These are phyloP conservation scores for Micractinium sp. DNA, from an alignment of 139 green algal genomes.

Conservation along the genomic window DNA sequence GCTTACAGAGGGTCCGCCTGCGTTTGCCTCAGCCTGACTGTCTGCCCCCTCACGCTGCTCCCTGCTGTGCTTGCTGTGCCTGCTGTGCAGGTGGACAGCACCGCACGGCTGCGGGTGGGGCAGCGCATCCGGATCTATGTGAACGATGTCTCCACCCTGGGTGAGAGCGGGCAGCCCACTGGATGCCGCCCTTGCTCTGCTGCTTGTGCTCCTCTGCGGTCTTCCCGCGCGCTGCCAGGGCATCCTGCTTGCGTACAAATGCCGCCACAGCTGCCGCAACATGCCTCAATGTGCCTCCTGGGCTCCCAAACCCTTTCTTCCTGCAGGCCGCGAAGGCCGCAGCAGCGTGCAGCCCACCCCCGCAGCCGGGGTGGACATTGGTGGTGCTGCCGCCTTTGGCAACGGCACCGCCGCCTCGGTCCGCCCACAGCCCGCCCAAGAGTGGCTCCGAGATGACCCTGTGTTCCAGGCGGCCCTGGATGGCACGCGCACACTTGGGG, in stretches of 20 bases:
- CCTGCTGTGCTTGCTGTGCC: neutral
- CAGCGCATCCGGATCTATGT: neutral
- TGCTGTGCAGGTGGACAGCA: neutral
- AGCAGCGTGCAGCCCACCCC: neutral
- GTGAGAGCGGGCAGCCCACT: neutral
- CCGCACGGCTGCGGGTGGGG: neutral
- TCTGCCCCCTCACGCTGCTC: neutral
- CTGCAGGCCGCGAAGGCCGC: neutral
- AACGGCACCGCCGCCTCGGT: neutral
- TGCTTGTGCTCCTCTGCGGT: too few relatives aligned
- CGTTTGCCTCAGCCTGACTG: too few relatives aligned
- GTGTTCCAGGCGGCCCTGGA: neutral
- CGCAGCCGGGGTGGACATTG: neutral
- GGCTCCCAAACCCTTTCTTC: too few relatives aligned
- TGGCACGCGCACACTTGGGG: neutral
- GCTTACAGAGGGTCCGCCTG: too few relatives aligned
- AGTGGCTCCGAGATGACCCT: neutral
- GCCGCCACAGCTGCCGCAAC: neutral
- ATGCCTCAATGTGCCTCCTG: neutral
- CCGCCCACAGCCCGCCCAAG: neutral
- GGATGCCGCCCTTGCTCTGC: too few relatives aligned
- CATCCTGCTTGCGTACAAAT: neutral
- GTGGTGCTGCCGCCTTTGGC: neutral
- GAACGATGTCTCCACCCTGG: neutral
- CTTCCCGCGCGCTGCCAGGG: too few relatives aligned